phyloP scores from a whole-genome alignment of 2,329 filamentous ascomycete species.

The Monilinia fructicola region DNA sequence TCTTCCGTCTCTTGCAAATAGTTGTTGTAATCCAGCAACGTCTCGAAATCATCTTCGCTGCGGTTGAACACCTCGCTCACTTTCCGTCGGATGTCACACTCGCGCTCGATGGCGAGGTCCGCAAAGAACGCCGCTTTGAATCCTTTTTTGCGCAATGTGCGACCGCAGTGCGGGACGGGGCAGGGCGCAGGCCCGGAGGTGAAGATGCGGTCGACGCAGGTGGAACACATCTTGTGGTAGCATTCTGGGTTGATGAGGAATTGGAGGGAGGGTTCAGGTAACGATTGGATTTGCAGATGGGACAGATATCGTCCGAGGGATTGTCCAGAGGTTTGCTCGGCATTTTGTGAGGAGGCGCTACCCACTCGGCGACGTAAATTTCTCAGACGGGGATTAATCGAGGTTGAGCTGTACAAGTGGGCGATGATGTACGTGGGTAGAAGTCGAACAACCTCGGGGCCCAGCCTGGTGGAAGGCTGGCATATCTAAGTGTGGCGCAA shows the following conservation, averaged over 20 bases:
- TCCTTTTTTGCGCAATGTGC: conserved; percentile 78
- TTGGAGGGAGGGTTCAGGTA: conserved; percentile 92
- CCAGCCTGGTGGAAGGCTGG: not conserved
- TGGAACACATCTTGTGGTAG: conserved; percentile 98
- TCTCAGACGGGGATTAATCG: conserved; percentile 25
- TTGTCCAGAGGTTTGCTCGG: conserved; percentile 27
- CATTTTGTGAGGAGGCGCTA: not conserved
- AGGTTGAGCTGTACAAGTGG: conserved; percentile 14
- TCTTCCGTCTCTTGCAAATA: conserved; percentile 92
- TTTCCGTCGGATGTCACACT: conserved; percentile 84
- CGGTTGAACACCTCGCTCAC: conserved; percentile 84
- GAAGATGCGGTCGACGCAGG: conserved; percentile 93
- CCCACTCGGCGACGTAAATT: not conserved
- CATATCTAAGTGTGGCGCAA: not conserved
- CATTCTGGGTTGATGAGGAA: conserved; percentile 98
- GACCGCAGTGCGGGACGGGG: conserved; percentile 83
- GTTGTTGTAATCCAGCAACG: conserved; percentile 80
- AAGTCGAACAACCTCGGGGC: not conserved
- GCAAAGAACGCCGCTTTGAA: conserved; percentile 90
- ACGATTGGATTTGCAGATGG: conserved; percentile 93
- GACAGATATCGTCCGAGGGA: conserved; percentile 70
- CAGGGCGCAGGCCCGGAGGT: conserved; percentile 87
- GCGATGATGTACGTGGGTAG: not conserved
- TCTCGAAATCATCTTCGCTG: conserved; percentile 86
- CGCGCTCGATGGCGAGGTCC: conserved; percentile 83